Conservation (phyloP, 129 eudicot species). For the Helichrysum umbraculigerum region DNA sequence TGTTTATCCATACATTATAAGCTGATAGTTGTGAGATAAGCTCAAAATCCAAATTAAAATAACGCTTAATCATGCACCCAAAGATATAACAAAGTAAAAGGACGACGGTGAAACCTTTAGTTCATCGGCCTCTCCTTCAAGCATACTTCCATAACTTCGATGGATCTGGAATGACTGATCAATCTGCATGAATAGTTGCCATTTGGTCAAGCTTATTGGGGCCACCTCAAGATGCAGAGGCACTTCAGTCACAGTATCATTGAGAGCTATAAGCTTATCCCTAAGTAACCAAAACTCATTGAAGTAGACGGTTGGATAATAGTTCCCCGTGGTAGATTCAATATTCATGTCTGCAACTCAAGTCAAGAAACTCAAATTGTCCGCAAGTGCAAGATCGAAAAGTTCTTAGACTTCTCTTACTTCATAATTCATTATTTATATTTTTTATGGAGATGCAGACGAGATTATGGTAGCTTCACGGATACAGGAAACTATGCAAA, state of each 20-base stretch:
- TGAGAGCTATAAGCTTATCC: conserved; percentile 74
- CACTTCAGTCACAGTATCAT: conserved; percentile 79
- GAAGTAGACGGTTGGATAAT: conserved; percentile 80
- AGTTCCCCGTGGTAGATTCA: conserved; percentile 78
- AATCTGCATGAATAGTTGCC: conserved; percentile 91
- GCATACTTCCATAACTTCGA: conserved; percentile 95
- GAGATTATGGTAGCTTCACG: not conserved
- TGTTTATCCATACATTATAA: not conserved
- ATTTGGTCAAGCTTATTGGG: conserved; percentile 97
- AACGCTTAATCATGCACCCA: not conserved
- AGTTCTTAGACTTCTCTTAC: not conserved
- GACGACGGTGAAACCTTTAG: conserved; percentile 64
- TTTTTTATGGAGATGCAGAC: not conserved
- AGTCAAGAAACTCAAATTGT: conserved; percentile 51
- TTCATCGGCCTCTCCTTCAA: conserved; percentile 97
- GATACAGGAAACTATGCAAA: not conserved
- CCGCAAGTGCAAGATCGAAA: not conserved
- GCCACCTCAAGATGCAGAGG: conserved; percentile 85
- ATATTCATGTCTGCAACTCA: conserved; percentile 65
- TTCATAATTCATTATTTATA: no score
- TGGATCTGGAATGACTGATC: conserved; percentile 96
- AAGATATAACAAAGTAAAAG: not conserved
- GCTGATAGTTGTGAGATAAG: not conserved
- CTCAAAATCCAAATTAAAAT: not conserved
- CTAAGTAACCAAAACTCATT: conserved; percentile 97